A percentile compares a stretch with the other conserved stretches of the same genome.
These are phyloP conservation scores for Fusarium nematophilum DNA, from an alignment of 2,329 filamentous ascomycete species.

Conservation along the genomic window DNA sequence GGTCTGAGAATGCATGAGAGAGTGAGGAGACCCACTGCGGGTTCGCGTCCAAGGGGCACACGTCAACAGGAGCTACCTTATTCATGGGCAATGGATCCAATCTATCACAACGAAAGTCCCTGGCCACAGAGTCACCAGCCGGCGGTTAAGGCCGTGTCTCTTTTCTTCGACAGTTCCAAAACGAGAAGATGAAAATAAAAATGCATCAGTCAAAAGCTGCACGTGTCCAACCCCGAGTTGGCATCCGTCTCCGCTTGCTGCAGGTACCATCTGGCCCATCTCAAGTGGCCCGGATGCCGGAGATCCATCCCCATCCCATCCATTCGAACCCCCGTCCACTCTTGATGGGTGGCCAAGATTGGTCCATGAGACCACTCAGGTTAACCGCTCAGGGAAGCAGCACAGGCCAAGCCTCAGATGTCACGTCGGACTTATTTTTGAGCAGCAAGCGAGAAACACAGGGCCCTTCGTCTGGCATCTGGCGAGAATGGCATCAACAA, in stretches of 20 bases:
- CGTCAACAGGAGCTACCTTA: too few species aligned
- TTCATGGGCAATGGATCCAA: too few species aligned
- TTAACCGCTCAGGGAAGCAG: slow-evolving; percentile 30
- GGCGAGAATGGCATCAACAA: not conserved
- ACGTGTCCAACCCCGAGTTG: slow-evolving; percentile 32
- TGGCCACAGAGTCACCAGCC: too few species aligned
- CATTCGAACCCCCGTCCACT: slow-evolving; percentile 19
- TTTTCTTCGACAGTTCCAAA: slow-evolving; percentile 10
- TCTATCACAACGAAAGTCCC: too few species aligned
- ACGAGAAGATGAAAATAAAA: slow-evolving; percentile 16
- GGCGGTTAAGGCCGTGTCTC: too few species aligned
- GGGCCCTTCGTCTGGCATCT: slow-evolving; percentile 34
- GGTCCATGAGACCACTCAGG: slow-evolving; percentile 11
- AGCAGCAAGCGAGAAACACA: slow-evolving; percentile 36
- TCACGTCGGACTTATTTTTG: slow-evolving; percentile 21
- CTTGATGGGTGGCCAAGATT: not conserved
- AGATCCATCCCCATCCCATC: slow-evolving; percentile 33
- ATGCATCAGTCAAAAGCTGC: slow-evolving; percentile 8
- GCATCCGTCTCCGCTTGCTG: slow-evolving; percentile 34
- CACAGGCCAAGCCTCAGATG: slow-evolving; percentile 22
- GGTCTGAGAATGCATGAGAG: slow-evolving; percentile 30
- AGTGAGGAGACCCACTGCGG: slow-evolving; percentile 2
- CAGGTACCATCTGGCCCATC: slow-evolving; percentile 44
- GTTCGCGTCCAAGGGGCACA: slow-evolving; percentile 2
- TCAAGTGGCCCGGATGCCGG: slow-evolving; percentile 37